Evolutionary conservation across 2,329 filamentous ascomycete species (phyloP), one percentile per base, ranked within the genome.

Genomic region (Ascochyta pisi): DNA sequence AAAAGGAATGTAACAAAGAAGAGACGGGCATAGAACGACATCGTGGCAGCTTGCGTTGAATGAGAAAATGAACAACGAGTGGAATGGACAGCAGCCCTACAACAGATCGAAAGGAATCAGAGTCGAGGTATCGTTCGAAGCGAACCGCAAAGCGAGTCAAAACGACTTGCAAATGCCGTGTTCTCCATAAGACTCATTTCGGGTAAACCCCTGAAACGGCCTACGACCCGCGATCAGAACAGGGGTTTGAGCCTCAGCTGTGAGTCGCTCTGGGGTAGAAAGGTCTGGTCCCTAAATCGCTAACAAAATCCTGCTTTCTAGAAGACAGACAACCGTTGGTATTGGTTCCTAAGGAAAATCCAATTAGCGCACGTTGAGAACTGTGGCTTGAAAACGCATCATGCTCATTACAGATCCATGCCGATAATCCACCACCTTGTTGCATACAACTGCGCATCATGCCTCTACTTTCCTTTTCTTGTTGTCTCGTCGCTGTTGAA

Each of bases 1-100:
- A 73, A 53, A 41, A 69, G 57, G 44, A 71, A 51, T 47, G 68
- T 68, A 58, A 73, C 44, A 48, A 73, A 66, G 61, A 73, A 65
- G 58, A 74, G 63, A 62, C 70, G 69, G 41, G 70, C 59, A 64
- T 68, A 70, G 58, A 70, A 67, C 64, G 63, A 70, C 71, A 74
- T 75, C 57, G 60, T 71, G 64, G 61, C 60, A 26, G 53, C 63
- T 57, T 39, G 43, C 40, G 50, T 57, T 52, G 54, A 60, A 57
- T 23, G 50, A 61, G 45, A 47, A 47, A 62, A 48, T n/a, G 23
- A 39, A 54, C 37, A 13, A 16, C 8, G 39, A 41, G 41, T 22
- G 29, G 15, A 13, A 16, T 23, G 5, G 24, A 42, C 46, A 51
- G 53, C 47, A 47, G 41, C 37, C 42, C 24, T 49, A 46, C 37